phyloP scores from a whole-genome alignment of 768 basidiomycete species.

The Xerocomus brunneocitrinus region DNA sequence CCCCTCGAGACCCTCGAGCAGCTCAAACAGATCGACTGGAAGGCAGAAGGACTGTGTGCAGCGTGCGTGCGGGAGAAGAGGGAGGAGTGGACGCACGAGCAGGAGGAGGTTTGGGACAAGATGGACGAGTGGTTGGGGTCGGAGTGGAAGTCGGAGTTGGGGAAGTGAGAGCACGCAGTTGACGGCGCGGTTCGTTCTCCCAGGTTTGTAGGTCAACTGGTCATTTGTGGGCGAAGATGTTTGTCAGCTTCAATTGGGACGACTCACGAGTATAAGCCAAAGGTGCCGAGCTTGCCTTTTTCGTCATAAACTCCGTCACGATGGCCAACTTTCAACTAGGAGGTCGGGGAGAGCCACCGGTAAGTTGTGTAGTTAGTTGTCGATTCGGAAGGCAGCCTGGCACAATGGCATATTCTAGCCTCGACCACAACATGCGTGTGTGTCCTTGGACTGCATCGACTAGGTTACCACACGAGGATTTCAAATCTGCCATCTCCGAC shows the following conservation, averaged over 20 bases:
- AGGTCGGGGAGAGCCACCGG: background rate
- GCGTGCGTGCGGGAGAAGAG: constrained; percentile 55
- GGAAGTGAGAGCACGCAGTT: background rate
- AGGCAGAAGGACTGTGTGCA: constrained; percentile 49
- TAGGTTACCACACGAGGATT: background rate
- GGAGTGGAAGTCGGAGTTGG: background rate
- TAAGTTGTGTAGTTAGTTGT: background rate
- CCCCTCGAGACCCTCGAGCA: constrained; percentile 68
- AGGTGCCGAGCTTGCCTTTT: background rate
- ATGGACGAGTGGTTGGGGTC: constrained; percentile 57
- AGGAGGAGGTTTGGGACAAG: constrained; percentile 52
- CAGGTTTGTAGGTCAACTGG: background rate
- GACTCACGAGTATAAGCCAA: background rate
- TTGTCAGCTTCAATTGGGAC: background rate
- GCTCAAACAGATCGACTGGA: constrained; percentile 60
- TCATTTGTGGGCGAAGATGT: background rate
- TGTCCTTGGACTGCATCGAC: background rate
- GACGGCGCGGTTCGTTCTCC: background rate
- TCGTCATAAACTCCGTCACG: background rate
- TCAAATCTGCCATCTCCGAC: background rate
- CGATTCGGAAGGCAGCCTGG: background rate
- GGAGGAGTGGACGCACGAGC: constrained; percentile 63
- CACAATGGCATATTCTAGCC: background rate
- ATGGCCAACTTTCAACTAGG: background rate
- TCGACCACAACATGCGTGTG: background rate